Evolutionary conservation across 345 rosid genomes (phyloP).

Genomic region (Rhodamnia argentea): DNA sequence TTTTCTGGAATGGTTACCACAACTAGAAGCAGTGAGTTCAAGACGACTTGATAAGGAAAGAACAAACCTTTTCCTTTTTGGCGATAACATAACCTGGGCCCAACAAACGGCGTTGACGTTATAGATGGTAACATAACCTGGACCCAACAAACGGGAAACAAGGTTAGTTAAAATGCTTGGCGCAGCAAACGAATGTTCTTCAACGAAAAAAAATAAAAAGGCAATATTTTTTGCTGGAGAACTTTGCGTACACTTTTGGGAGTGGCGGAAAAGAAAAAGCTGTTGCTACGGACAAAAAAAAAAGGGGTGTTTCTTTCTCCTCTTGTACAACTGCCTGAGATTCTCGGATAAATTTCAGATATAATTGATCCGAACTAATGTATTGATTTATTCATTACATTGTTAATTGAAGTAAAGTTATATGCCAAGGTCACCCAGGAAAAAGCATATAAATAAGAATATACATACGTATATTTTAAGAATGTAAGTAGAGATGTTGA

Average conservation of each 20-base stretch:
- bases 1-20: neutral
- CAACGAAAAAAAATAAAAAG: rapidly evolving
- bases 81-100: neutral
- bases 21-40: neutral
- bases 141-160: neutral
- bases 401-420: neutral
- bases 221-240: neutral
- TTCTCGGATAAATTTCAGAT: neutral
- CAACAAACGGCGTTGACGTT: too few relatives aligned
- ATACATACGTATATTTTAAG: neutral
- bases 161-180: neutral
- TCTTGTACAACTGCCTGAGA: too few relatives aligned
- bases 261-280: neutral
- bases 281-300: neutral
- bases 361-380: neutral
- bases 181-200: neutral
- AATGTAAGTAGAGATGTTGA: neutral
- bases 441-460: too few relatives aligned
- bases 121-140: neutral
- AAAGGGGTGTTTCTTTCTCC: neutral
- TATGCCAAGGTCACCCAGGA: neutral
- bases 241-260: neutral
- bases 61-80: neutral
- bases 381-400: neutral
- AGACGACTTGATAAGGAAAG: neutral